Evolutionary conservation across 2,329 filamentous ascomycete genomes (phyloP).

Genomic region (Xylariaceae sp.): DNA sequence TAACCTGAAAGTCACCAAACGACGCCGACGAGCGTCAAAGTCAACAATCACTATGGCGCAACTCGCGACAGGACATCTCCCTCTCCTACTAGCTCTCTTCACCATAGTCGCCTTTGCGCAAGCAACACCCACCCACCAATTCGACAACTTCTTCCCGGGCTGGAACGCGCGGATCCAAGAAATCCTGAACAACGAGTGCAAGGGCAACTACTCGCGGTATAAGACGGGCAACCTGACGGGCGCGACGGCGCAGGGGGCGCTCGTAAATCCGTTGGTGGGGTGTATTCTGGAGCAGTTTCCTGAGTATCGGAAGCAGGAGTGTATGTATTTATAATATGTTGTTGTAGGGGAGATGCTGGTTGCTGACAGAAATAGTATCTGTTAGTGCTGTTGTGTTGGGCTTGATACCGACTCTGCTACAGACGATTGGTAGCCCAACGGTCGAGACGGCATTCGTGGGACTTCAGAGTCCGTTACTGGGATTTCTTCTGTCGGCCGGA

Average conservation of each 20-base stretch:
- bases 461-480: neutral
- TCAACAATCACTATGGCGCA: neutral
- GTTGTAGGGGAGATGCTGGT: too few species aligned
- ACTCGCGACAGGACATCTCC: too few species aligned
- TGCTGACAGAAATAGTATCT: neutral
- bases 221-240: neutral
- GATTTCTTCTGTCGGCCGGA: neutral
- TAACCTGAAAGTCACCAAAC: too few species aligned
- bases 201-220: neutral
- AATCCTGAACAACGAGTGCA: neutral
- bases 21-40: too few species aligned
- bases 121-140: neutral
- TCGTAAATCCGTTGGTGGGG: slow-evolving; percentile 21
- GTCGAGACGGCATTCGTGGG: neutral
- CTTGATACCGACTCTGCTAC: neutral
- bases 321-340: too few species aligned
- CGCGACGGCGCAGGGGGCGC: neutral
- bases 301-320: slow-evolving; percentile 23
- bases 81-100: neutral
- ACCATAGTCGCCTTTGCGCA: neutral
- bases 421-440: neutral
- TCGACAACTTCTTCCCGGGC: neutral
- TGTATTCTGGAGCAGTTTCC: slow-evolving; percentile 20
- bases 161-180: neutral
- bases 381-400: neutral